Conservation (phyloP, 1,284 basidiomycete species). For the Pseudozyma thailandica region DNA sequence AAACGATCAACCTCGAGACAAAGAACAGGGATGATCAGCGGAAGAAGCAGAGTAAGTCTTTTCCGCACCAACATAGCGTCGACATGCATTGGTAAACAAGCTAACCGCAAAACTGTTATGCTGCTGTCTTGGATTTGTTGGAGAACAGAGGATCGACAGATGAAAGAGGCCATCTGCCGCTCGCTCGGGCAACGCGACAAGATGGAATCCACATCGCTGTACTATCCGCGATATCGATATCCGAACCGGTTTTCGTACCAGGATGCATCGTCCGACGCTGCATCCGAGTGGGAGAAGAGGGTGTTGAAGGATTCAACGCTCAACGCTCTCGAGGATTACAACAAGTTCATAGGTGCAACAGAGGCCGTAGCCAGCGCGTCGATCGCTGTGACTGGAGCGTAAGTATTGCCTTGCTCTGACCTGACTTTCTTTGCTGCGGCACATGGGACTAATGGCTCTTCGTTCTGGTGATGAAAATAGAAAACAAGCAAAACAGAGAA, state of each 20-base stretch:
- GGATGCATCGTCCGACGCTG: neutral
- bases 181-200: neutral
- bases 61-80: too few relatives aligned
- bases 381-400: constrained; percentile 32
- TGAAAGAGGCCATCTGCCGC: constrained; percentile 1
- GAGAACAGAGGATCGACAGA: constrained; percentile 11
- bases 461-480: neutral
- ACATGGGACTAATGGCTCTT: too few relatives aligned
- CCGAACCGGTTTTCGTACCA: neutral
- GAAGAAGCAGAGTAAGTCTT: constrained; percentile 21
- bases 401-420: constrained; percentile 8
- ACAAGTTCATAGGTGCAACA: constrained; percentile 39
- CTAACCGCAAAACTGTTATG: too few relatives aligned
- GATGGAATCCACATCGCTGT: neutral
- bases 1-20: constrained; percentile 17
- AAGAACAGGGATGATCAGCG: constrained; percentile 6
- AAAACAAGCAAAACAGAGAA: neutral
- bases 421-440: too few relatives aligned
- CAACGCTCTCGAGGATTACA: constrained; percentile 37
- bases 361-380: constrained; percentile 15
- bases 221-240: neutral
- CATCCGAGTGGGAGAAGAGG: constrained; percentile 6
- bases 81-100: neutral
- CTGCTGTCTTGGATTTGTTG: neutral
- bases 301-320: constrained; percentile 22